These are phyloP conservation scores for Cryptococcus sp. DNA, from an alignment of 1,284 basidiomycete species.

Conservation along the genomic window DNA sequence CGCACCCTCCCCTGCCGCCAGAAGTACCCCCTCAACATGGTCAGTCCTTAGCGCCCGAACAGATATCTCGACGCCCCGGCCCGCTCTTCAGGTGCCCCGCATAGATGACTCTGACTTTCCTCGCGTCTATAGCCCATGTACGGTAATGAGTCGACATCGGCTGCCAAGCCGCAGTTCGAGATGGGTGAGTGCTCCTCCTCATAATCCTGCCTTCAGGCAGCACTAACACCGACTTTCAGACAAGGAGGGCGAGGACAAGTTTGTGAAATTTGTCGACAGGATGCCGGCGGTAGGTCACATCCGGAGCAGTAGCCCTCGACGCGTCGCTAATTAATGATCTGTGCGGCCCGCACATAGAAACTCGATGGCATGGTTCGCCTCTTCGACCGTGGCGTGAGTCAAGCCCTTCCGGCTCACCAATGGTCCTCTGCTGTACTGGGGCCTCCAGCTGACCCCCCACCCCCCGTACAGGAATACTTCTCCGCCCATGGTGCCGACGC, in stretches of 20 bases:
- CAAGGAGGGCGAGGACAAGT: slow-evolving; percentile 65
- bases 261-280: slow-evolving; percentile 67
- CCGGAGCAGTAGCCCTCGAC: neutral
- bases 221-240: slow-evolving; percentile 44
- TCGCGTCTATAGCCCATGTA: slow-evolving; percentile 42
- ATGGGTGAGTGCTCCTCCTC: slow-evolving; percentile 35
- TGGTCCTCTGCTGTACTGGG: no score
- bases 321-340: neutral
- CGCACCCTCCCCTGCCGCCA: no score
- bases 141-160: slow-evolving; percentile 42
- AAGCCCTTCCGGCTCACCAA: neutral
- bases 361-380: slow-evolving; percentile 66
- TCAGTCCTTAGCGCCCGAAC: no score
- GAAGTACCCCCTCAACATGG: no score
- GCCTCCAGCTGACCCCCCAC: neutral
- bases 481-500: slow-evolving; percentile 87
- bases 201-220: no score
- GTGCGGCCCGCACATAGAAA: slow-evolving; percentile 31
- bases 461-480: slow-evolving; percentile 66
- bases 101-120: no score
- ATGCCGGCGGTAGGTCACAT: slow-evolving; percentile 53
- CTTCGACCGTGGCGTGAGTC: slow-evolving; percentile 63
- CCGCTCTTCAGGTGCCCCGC: no score
- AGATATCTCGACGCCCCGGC: no score
- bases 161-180: slow-evolving; percentile 44